A percentile compares a stretch with the other conserved stretches of the same genome.
phyloP scores from a whole-genome alignment of 176 grass and related monocot species.

The Ensete glaucum region DNA sequence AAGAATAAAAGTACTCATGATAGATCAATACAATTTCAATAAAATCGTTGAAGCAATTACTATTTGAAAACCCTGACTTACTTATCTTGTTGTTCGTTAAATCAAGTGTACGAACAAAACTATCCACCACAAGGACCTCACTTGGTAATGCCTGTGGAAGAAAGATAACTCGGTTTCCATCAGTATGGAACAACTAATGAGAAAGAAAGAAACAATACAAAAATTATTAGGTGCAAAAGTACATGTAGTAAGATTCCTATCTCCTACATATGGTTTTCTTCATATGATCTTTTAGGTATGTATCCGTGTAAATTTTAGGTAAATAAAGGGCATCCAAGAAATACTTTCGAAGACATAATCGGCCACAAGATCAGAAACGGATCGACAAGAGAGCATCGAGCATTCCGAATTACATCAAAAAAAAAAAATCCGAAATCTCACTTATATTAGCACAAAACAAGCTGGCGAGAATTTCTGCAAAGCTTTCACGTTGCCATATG shows the following conservation, averaged over 20 bases:
- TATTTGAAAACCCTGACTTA: slow-evolving; percentile 18
- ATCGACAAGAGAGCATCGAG: not conserved
- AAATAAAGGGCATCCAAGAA: too few species aligned
- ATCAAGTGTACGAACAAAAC: slow-evolving; percentile 80
- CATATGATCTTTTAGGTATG: not conserved
- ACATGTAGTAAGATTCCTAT: not conserved
- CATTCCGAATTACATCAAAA: not conserved
- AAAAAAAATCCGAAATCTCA: too few species aligned
- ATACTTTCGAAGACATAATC: too few species aligned
- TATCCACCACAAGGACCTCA: slow-evolving; percentile 81
- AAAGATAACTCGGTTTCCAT: not conserved
- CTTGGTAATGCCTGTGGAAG: slow-evolving; percentile 37
- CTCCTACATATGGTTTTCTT: not conserved
- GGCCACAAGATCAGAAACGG: not conserved
- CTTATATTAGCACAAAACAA: not conserved
- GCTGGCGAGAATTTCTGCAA: not conserved
- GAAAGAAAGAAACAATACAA: not conserved
- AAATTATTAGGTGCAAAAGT: not conserved
- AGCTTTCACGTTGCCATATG: not conserved
- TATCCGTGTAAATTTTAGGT: not conserved
- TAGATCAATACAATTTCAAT: not conserved
- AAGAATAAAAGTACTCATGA: not conserved
- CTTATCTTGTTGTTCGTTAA: slow-evolving; percentile 98
- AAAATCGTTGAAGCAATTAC: not conserved
- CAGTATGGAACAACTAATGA: not conserved